A percentile compares a stretch with the other conserved stretches of the same genome.
Conservation (phyloP, 257 asterid species). For the Paulownia fortunei region DNA sequence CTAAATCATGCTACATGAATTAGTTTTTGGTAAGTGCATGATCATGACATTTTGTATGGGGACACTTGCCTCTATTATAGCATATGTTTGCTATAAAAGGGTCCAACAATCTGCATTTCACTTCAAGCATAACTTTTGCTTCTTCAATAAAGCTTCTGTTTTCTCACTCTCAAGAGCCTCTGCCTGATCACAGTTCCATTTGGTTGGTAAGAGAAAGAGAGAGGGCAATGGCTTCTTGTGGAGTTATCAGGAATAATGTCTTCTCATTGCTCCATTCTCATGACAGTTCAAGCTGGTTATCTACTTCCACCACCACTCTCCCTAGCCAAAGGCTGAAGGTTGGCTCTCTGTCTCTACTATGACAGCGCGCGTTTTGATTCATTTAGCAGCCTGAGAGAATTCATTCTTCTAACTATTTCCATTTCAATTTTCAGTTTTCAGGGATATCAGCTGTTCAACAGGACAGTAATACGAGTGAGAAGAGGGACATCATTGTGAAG, state of each 20-base stretch:
- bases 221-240: conserved; percentile 30
- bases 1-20: neutral
- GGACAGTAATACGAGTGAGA: conserved; percentile 20
- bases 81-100: conserved; percentile 3
- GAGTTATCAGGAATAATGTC: conserved; percentile 21
- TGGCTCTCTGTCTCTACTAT: neutral
- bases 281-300: conserved; percentile 30
- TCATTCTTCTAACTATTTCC: neutral
- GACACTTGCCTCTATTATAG: neutral
- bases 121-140: conserved; percentile 9
- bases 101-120: conserved; percentile 8
- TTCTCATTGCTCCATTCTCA: conserved; percentile 30
- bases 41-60: neutral
- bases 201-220: neutral
- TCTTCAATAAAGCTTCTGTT: neutral
- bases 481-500: neutral
- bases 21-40: neutral
- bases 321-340: conserved; percentile 28
- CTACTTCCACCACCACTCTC: neutral
- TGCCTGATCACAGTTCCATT: neutral
- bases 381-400: too few species aligned
- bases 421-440: conserved; percentile 25
- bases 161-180: neutral
- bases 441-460: conserved; percentile 37
- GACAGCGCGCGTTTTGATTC: too few species aligned